A percentile compares a stretch with the other conserved stretches of the same genome.
phyloP scores from a whole-genome alignment of 139 green algal species.

The Chlorella sp. region DNA sequence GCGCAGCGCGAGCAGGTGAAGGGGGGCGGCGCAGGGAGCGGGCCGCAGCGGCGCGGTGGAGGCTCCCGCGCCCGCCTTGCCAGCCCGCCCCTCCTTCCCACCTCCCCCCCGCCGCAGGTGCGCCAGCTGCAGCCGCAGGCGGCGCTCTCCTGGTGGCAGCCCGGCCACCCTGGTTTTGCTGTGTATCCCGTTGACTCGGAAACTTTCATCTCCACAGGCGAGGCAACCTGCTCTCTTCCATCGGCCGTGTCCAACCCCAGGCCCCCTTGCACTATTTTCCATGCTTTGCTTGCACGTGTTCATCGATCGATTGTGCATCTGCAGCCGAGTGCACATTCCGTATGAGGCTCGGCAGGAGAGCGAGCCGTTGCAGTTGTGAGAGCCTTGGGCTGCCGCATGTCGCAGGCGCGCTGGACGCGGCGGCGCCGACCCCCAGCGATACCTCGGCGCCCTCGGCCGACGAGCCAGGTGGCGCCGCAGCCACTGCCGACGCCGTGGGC shows the following conservation, averaged over 20 bases:
- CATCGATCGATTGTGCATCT: no score
- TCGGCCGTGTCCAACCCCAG: neutral
- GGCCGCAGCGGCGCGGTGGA: neutral
- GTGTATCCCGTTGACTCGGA: conserved; percentile 83
- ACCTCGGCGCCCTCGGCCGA: no score
- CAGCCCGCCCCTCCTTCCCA: neutral
- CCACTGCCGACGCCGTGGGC: no score
- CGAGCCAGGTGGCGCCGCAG: no score
- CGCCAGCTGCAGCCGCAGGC: conserved; percentile 70
- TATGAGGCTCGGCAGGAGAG: no score
- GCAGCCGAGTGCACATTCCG: no score
- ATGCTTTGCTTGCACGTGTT: no score
- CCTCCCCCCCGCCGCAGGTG: conserved; percentile 24
- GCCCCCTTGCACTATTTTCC: no score
- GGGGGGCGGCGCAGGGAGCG: neutral
- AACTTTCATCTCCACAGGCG: conserved; percentile 61
- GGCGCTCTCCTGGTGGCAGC: conserved; percentile 74
- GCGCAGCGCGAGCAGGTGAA: conserved; percentile 73
- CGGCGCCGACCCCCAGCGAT: no score
- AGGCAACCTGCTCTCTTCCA: conserved; percentile 18
- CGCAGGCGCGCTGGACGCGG: no score
- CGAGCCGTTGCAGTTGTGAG: neutral
- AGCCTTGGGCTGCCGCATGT: no score
- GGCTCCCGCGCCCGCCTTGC: neutral
- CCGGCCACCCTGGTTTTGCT: conserved; percentile 80